Conservation (phyloP, 371 early-diverging fungal genomes). For the Mortierella sp. region DNA sequence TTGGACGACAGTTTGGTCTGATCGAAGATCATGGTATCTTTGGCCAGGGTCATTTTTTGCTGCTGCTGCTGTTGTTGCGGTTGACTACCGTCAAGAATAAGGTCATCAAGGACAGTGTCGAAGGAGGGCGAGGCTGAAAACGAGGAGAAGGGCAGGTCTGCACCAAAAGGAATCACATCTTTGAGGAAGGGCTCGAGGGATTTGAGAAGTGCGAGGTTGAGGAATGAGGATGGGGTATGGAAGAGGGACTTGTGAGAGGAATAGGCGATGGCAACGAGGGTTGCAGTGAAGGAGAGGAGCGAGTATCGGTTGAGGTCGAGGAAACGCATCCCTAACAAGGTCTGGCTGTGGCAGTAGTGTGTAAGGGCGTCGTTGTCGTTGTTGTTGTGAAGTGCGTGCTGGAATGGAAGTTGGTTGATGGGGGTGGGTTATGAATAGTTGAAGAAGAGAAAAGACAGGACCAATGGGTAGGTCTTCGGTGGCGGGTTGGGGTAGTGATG, state of each 20-base stretch:
- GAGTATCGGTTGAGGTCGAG: conserved; percentile 58
- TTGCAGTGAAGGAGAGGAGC: conserved; percentile 47
- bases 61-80: conserved; percentile 11
- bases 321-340: conserved; percentile 44
- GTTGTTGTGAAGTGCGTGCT: background rate
- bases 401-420: background rate
- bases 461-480: background rate
- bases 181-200: conserved; percentile 55
- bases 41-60: background rate
- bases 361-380: background rate
- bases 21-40: background rate
- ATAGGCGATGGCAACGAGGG: conserved; percentile 54
- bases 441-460: background rate
- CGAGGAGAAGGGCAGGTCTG: conserved; percentile 29
- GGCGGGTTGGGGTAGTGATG: background rate
- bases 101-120: conserved; percentile 30
- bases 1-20: background rate
- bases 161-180: conserved; percentile 48
- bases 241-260: conserved; percentile 55
- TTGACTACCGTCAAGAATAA: conserved; percentile 11
- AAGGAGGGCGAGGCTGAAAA: conserved; percentile 15
- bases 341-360: background rate
- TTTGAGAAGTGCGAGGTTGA: conserved; percentile 53
- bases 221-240: conserved; percentile 46
- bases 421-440: background rate